Base-by-base conservation (phyloP, 1,139 yeast species). In the Geotrichum phurueaensis region DNA sequence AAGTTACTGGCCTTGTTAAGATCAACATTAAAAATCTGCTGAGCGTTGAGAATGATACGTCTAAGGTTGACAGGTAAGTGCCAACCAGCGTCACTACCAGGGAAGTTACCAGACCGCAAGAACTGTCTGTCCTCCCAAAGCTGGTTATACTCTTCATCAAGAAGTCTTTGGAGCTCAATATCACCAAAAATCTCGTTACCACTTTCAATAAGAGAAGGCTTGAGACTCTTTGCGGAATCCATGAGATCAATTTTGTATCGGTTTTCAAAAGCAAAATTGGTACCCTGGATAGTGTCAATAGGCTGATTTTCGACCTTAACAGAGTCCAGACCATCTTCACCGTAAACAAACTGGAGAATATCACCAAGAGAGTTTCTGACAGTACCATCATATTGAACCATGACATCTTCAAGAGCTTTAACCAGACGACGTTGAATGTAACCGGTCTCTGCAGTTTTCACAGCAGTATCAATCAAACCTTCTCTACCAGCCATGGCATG, bases 401-500 rank as follows among this genome's bases (percentile, higher is more conserved):
- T 92, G 65, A 95, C 92, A 79, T 95, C 99, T 76, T 95, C 99
- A 75, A 95, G 80, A 12, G 99, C 99, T 75, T 95, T 95, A 57
- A 95, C 96, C 75, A 95, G 81, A 82, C 99, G 95, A 81, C 99
- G 94, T 79, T 95, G 99, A 73, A 94, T 95, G 76, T 94, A 94
- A 78, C 99, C 99, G 43, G 99, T 94, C 78, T 94, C 99, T 1
- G 99, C 99, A 51, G 99, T 94, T 76, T 92, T 92, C 57, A 92
- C 98, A 18, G 98, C 98, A 62, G 99, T 94, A 84, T 94, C 99
- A 75, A 94, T 94, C 74, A 94, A 84, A 84, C 99, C 99, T 80
- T 94, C 99, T 83, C 99, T 90, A 82, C 99, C 99, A 70, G 99
- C 99, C 99, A 95, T 95, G 60, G 99, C 99, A 75, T 95, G 99